Base-by-base conservation (phyloP, 495 filamentous ascomycete genomes). In the Penicillium turbatum region DNA sequence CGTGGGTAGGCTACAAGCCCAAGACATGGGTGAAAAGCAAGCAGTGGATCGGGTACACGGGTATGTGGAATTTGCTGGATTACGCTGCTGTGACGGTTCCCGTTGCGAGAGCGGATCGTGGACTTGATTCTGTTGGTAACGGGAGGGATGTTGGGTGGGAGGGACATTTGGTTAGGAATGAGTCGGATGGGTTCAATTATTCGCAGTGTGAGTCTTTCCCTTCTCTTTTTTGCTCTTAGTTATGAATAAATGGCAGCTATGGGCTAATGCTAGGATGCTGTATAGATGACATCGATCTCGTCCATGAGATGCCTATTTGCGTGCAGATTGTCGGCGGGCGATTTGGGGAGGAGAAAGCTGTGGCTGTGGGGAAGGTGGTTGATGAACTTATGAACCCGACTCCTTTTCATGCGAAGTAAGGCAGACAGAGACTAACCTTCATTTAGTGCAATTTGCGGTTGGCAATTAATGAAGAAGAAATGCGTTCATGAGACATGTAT, bases 51-150 rank as follows among this genome's bases (percentile, higher is more conserved):
- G 75, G 76, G 0, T 89, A 87, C 53, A 86, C 83, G 0, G 65
- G 68, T 5, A 75, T 86, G 56, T 89, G 82, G 82, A 88, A 89
- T 60, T 52, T 87, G 21, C 59, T 88, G 0, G 80, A 86, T 56
- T 88, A 86, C 60, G 84, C 82, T 1, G 78, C 70, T 29, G 53
- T 81, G 1, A 73, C 80, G 0, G 77, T 84, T 54, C 83, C 82
- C 0, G 72, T 78, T 17, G 65, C 67, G 1, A 70, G 65, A 24
- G 80, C 75, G 5, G 74, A 79, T 56, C 44, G 43, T 32, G 39
- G n/a, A 0, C 35, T 70, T 34, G 74, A 74, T 54, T 5, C 15
- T 44, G 34, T 46, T 36, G 40, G 45, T 43, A 15, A 21, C 5
- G 39, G 31, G 13, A 45, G 55, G 5, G 62, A 61, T 42, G 62